Conservation (phyloP, 768 basidiomycete species). For the Rhizopogon salebrosus region DNA sequence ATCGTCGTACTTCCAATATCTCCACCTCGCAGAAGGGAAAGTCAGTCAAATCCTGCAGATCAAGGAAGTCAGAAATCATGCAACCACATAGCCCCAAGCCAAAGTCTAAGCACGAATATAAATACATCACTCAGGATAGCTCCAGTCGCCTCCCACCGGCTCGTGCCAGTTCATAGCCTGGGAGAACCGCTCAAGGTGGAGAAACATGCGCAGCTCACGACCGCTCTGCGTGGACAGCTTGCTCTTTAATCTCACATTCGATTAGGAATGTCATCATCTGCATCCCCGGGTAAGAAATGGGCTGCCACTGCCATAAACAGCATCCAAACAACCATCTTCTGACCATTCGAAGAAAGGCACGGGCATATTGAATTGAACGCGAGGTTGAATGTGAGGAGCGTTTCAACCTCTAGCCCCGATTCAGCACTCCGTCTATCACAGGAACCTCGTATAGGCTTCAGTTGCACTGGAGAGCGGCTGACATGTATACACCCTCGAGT, state of each 20-base stretch:
- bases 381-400: conserved; percentile 57
- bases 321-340: conserved; percentile 46
- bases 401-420: conserved; percentile 6
- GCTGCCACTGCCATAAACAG: conserved; percentile 20
- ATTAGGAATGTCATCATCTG: not conserved
- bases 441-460: not conserved
- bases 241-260: not conserved
- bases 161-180: conserved; percentile 75
- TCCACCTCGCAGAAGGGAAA: conserved; percentile 45
- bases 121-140: conserved; percentile 47
- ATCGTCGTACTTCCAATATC: conserved; percentile 55
- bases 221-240: not conserved
- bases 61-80: not conserved
- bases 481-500: conserved; percentile 13
- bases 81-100: not conserved
- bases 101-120: not conserved
- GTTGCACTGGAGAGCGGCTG: not conserved
- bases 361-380: conserved; percentile 55
- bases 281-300: not conserved
- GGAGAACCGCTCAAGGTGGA: conserved; percentile 63
- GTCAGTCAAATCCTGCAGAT: conserved; percentile 55
- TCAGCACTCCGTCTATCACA: not conserved
- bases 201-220: conserved; percentile 29
- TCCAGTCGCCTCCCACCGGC: conserved; percentile 63
- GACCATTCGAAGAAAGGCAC: conserved; percentile 73